phyloP scores from a whole-genome alignment of 306 rosid genomes.

The Cucumis melo region DNA sequence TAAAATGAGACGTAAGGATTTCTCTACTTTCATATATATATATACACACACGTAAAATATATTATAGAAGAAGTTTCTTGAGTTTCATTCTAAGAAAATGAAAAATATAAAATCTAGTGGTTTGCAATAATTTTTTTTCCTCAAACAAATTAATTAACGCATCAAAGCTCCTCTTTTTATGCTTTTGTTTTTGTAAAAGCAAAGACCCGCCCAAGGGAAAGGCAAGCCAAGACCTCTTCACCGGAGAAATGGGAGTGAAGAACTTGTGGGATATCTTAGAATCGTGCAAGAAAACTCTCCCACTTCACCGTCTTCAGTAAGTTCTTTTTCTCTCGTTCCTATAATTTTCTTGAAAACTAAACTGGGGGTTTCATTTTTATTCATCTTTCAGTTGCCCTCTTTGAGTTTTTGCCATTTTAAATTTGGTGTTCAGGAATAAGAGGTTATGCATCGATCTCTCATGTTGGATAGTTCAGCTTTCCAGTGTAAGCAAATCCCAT shows the following conservation, averaged over 20 bases:
- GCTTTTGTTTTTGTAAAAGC: neutral
- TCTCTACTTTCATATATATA: too few relatives aligned
- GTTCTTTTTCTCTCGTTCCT: neutral
- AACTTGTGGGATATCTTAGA: conserved; percentile 71
- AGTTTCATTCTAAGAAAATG: too few relatives aligned
- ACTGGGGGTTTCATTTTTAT: neutral
- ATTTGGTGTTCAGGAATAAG: conserved; percentile 50
- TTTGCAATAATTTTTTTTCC: too few relatives aligned
- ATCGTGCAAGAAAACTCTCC: conserved; percentile 78
- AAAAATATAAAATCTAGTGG: too few relatives aligned
- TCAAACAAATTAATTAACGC: too few relatives aligned
- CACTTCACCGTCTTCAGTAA: conserved; percentile 60
- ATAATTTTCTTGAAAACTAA: neutral
- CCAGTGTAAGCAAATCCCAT: conserved; percentile 44
- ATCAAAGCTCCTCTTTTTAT: too few relatives aligned
- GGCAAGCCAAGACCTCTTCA: neutral
- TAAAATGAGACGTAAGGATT: too few relatives aligned
- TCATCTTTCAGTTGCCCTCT: neutral
- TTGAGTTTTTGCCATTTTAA: conserved; percentile 11
- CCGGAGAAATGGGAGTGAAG: conserved; percentile 51
- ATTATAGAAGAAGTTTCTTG: too few relatives aligned
- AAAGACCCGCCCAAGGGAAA: neutral
- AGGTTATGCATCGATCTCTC: conserved; percentile 75
- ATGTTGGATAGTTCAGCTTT: conserved; percentile 79
- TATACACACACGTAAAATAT: too few relatives aligned